Conservation (phyloP, 169 alveolate genomes). For the Amoebophrya sp. region DNA sequence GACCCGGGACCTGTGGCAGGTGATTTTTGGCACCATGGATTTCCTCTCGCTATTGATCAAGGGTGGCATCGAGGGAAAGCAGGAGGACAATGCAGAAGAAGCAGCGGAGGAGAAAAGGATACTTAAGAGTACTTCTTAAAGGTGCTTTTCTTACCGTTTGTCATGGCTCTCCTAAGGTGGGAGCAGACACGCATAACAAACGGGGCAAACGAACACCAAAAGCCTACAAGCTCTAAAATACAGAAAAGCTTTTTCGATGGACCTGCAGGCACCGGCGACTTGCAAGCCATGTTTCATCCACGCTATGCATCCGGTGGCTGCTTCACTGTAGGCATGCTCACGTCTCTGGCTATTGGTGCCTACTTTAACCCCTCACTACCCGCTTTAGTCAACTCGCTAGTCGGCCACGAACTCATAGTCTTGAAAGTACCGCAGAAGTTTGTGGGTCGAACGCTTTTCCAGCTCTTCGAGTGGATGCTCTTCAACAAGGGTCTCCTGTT, state of each 20-base stretch:
- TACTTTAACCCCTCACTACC: not conserved
- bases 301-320: not conserved
- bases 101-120: slow-evolving; percentile 5
- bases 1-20: not conserved
- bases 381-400: not conserved
- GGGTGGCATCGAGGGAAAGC: slow-evolving; percentile 18
- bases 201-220: no score
- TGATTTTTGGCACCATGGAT: not conserved
- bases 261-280: not conserved
- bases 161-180: no score
- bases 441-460: not conserved
- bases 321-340: not conserved
- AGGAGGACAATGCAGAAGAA: slow-evolving; percentile 1
- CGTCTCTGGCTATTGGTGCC: not conserved
- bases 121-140: no score
- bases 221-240: no score
- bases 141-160: no score
- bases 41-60: slow-evolving; percentile 12
- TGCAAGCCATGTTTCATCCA: not conserved
- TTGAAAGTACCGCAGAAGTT: not conserved
- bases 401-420: not conserved
- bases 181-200: no score
- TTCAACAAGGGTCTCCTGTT: not conserved
- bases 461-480: slow-evolving; percentile 21
- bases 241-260: not conserved